These are phyloP conservation scores for slime mould (Dictyostelium discoideum) DNA, from an alignment of 78 protist species.

Conservation along the genomic window dicty_2.7 NC_007088.5:7458501-7459000, in stretches of 20 bases:
- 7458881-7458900: not conserved
- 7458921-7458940: not conserved
- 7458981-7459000: not conserved
- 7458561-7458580: too few relatives aligned
- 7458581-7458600: not conserved
- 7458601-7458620: not conserved
- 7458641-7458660: not conserved
- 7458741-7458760: not conserved
- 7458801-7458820: not conserved
- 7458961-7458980: not conserved
- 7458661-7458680: too few relatives aligned
- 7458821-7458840: too few relatives aligned
- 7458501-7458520: not conserved
- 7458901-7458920: conserved; percentile 4
- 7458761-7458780: not conserved
- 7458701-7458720: not conserved
- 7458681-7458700: not conserved
- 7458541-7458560: not conserved
- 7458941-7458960: not conserved
- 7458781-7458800: not conserved
- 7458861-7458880: too few relatives aligned
- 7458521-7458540: not conserved
- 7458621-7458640: not conserved
- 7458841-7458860: too few relatives aligned
- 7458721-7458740: not conserved